Base-by-base conservation (phyloP, 805 yeast species). In the Myxozyma mucilagina region DNA sequence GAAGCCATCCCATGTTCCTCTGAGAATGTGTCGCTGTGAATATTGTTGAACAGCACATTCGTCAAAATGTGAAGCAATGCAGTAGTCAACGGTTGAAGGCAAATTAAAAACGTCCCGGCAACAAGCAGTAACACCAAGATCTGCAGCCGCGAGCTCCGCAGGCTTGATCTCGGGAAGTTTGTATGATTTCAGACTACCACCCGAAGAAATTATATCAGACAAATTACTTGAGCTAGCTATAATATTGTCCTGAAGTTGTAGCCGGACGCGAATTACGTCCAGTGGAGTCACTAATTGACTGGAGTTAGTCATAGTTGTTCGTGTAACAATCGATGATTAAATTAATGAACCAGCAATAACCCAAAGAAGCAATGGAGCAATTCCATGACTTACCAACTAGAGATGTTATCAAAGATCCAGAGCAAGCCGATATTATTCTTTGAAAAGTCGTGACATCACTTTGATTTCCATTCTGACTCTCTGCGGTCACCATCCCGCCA, bases 1-100 rank as follows among this genome's bases (percentile, higher is more conserved):
- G 65, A 93, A 79, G 0, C 97, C 94, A 43, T 89, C 87, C 70
- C 84, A 79, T 0, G 97, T 90, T 1, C 94, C 90, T 2, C 79
- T 80, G 57, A 88, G 71, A 55, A 69, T 68, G 77, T 68, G 73
- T 68, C 63, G 69, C 52, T 50, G 76, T 1, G 60, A 50, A 36
- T 57, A 56, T 42, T 60, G 64, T 35, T 70, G 69, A 16, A 73
- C 74, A 1, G 75, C 75, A 47, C 77, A 74, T 42, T 63, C 70
- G 32, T 68, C 70, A 44, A 70, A 64, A 44, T 69, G 71, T 9
- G 77, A 68, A 8, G 77, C 76, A 36, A 75, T 71, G 62, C 78
- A 75, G 66, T 73, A 76, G 59, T 69, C 72, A 36, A 73, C 66
- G 8, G 72, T 63, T 39, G 74, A 68, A 14, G 78, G 80, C 60